These are phyloP conservation scores for Bruguiera parviflora DNA, from an alignment of 345 rosid genomes.

Conservation along the genomic window DNA sequence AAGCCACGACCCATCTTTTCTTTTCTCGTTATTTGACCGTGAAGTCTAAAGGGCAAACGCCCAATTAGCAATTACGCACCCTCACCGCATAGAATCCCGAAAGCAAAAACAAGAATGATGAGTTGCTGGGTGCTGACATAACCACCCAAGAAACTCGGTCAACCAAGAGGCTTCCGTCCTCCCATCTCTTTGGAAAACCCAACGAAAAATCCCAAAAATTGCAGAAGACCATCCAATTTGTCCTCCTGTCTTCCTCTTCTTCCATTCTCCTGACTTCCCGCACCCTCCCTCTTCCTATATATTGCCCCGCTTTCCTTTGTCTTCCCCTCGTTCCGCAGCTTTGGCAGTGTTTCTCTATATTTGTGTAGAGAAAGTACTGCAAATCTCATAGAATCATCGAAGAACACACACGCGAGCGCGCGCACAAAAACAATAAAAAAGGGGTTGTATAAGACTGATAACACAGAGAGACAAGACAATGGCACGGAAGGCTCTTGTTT, in stretches of 20 bases:
- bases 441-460: background rate
- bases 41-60: no score
- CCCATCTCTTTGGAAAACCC: background rate
- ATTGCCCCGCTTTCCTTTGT: background rate
- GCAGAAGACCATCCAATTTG: background rate
- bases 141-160: no score
- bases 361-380: constrained; percentile 19
- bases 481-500: constrained; percentile 26
- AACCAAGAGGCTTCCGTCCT: background rate
- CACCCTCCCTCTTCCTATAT: background rate
- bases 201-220: background rate
- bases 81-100: no score
- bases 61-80: no score
- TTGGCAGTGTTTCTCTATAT: constrained; percentile 27
- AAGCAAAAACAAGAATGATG: no score
- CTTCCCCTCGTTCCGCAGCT: constrained; percentile 12
- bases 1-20: no score
- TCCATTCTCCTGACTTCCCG: constrained; percentile 12
- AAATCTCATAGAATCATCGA: constrained; percentile 3
- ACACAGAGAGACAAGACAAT: constrained; percentile 11
- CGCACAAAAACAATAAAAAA: background rate
- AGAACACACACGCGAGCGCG: no score
- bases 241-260: background rate
- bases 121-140: no score
- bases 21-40: no score